These are phyloP conservation scores for Backusella tuberculispora DNA, from an alignment of 192 early-diverging fungal genomes.

Conservation along the genomic window DNA sequence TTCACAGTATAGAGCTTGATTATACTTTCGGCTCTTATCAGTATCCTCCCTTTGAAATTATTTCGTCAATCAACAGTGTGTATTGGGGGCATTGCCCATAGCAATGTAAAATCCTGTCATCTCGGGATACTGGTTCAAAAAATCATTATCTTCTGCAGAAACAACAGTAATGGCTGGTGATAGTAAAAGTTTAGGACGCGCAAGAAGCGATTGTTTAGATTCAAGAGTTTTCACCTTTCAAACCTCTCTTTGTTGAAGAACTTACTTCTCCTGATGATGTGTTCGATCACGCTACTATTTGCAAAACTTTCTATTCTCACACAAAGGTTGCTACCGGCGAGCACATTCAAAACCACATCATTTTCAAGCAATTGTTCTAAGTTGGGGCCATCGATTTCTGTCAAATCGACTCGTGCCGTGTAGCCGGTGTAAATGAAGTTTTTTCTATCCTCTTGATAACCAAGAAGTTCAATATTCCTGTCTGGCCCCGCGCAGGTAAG, in stretches of 20 bases:
- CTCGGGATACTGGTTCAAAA: no score
- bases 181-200: slow-evolving; percentile 55
- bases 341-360: slow-evolving; percentile 44
- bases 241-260: slow-evolving; percentile 51
- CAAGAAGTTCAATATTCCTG: slow-evolving; percentile 44
- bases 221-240: slow-evolving; percentile 46
- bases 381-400: slow-evolving; percentile 44
- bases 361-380: slow-evolving; percentile 50
- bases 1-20: no score
- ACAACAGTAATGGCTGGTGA: no score
- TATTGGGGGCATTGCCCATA: no score
- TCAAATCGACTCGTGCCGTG: slow-evolving; percentile 45
- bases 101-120: no score
- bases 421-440: slow-evolving; percentile 45
- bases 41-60: no score
- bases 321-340: slow-evolving; percentile 43
- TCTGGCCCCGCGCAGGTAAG: slow-evolving; percentile 43
- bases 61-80: no score
- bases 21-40: no score
- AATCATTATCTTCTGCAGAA: no score
- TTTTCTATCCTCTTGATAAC: slow-evolving; percentile 47
- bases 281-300: slow-evolving; percentile 42
- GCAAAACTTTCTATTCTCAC: slow-evolving; percentile 41
- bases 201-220: slow-evolving; percentile 52
- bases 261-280: slow-evolving; percentile 48